Evolutionary conservation across 2,329 filamentous ascomycete genomes (phyloP), one percentile per base, ranked within the genome.

Genomic region (Aspergillus pseudoterreus): DNA sequence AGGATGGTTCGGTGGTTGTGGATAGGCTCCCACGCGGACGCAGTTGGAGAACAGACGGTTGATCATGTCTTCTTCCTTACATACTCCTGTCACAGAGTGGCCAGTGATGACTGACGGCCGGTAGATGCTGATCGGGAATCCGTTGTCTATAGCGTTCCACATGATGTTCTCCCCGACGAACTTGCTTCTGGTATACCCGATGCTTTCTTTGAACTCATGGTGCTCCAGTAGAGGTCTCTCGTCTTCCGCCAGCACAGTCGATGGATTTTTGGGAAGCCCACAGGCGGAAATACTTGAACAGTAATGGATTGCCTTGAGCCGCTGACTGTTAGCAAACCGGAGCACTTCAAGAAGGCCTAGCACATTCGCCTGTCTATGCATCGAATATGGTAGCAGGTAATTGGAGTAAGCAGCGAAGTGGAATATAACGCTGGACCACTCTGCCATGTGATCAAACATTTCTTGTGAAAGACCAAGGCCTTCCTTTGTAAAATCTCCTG

Each of bases 141-240:
- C 58, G 10, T 55, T 57, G 2, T 32, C 27, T 6, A 56, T 56
- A 1, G 57, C 57, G 12, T 57, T 50, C 55, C 54, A 57, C 4
- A 50, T 45, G 6, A 64, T 53, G 5, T 38, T 51, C 33, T 64
- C 62, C 0, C 52, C 57, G 9, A 63, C 62, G 17, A 49, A 52
- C 24, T 64, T 56, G 49, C 59, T 64, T 5, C 51, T 51, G 0
- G 55, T 45, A 21, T 64, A 64, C 11, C 62, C 59, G 2, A 51
- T 50, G 14, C 50, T 47, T 8, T 56, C 35, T 10, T 43, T n/a
- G 12, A 53, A 19, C 12, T 45, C 39, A 1, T 50, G 30, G 6
- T 33, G 41, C 9, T 48, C 50, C 4, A 27, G 14, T 6, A 36
- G 10, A 12, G 55, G 57, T 4, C 41, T 24, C 30, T 51, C 33